Conservation (phyloP, 495 filamentous ascomycete genomes). For the Bacidia rubella region DNA sequence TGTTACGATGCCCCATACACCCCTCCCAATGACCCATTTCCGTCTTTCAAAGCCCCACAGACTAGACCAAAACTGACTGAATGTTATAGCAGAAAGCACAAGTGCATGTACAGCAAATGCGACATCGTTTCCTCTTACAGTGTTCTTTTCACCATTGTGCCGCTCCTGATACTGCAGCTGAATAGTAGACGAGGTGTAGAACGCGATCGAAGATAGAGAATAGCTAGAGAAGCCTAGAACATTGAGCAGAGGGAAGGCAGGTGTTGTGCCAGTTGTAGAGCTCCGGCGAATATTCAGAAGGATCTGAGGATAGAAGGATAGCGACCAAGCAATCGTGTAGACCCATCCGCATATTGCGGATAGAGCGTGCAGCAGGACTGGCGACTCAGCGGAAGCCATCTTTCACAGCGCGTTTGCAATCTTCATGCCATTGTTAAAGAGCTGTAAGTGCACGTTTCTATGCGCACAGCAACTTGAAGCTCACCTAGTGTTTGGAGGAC, state of each 20-base stretch:
- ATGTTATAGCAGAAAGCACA: conserved; percentile 48
- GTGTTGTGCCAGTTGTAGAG: conserved; percentile 68
- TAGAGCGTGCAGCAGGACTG: not conserved
- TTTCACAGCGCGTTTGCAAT: too few species aligned
- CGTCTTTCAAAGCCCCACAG: conserved; percentile 63
- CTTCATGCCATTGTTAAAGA: too few species aligned
- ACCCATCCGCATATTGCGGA: not conserved
- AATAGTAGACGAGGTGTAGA: conserved; percentile 68
- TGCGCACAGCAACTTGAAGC: too few species aligned
- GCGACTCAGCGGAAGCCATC: not conserved
- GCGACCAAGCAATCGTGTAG: conserved; percentile 54
- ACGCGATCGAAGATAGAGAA: conserved; percentile 52
- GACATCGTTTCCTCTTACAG: conserved; percentile 81
- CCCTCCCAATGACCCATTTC: conserved; percentile 43
- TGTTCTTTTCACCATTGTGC: conserved; percentile 34
- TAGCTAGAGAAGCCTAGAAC: conserved; percentile 72
- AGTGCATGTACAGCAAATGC: conserved; percentile 72
- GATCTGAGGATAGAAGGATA: conserved; percentile 87
- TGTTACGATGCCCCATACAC: conserved; percentile 52
- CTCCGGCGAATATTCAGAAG: conserved; percentile 58
- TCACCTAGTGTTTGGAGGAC: too few species aligned
- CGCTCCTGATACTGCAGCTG: conserved; percentile 74
- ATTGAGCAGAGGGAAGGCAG: conserved; percentile 80
- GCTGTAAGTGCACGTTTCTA: too few species aligned
- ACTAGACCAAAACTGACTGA: conserved; percentile 56